A percentile compares a stretch with the other conserved stretches of the same genome.
phyloP scores from a whole-genome alignment of 2,329 filamentous ascomycete species.

The Fusarium sp. region DNA sequence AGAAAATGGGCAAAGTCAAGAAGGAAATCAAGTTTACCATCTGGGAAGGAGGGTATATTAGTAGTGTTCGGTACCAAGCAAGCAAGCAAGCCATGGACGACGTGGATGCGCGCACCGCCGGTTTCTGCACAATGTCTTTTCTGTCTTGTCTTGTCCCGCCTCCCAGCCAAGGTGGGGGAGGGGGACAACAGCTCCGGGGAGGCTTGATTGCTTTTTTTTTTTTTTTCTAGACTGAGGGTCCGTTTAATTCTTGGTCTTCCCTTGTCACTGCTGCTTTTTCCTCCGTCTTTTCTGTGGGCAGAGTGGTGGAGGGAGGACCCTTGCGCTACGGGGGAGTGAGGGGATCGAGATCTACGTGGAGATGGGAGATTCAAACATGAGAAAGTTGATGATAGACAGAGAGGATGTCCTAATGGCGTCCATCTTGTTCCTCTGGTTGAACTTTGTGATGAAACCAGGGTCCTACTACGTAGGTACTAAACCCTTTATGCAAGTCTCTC shows the following conservation, averaged over 20 bases:
- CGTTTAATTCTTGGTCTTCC: constrained; percentile 4
- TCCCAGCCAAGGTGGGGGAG: constrained; percentile 1
- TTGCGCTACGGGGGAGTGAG: constrained; percentile 19
- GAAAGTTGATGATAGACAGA: constrained; percentile 20
- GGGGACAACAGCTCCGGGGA: constrained; percentile 28
- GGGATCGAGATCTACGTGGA: constrained; percentile 33
- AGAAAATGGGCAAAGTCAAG: constrained; percentile 25
- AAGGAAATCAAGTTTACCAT: constrained; percentile 15
- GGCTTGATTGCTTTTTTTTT: constrained; percentile 4
- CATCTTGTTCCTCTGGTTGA: background rate
- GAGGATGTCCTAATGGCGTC: background rate
- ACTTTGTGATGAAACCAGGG: background rate
- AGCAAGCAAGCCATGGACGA: background rate
- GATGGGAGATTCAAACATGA: constrained; percentile 25
- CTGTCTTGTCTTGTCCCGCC: background rate
- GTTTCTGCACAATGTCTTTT: constrained; percentile 10
- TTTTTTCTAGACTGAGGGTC: background rate
- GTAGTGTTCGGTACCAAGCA: background rate
- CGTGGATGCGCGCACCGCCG: constrained; percentile 28
- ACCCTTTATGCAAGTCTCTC: background rate
- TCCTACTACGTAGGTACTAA: background rate
- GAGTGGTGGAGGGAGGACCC: background rate
- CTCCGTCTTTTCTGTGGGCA: background rate
- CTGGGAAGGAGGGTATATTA: constrained; percentile 29
- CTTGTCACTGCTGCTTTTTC: constrained; percentile 13